phyloP scores from a whole-genome alignment of 129 eudicot species.

The Calendula officinalis region DNA sequence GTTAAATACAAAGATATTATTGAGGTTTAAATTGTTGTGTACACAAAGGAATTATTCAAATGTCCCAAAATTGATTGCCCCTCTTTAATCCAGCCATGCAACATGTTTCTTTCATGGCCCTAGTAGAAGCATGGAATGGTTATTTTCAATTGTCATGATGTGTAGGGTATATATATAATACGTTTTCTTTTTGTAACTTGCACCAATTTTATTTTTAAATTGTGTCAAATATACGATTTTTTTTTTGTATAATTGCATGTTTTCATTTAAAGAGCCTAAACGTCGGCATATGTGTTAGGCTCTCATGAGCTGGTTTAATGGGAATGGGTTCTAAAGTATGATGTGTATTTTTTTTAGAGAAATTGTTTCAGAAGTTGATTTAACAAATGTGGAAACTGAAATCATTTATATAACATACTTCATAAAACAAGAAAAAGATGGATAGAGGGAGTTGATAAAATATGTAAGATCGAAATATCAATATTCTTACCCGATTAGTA shows the following conservation, averaged over 20 bases:
- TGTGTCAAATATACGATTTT: not conserved
- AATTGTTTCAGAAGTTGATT: not conserved
- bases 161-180: constrained; percentile 8
- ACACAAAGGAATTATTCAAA: constrained; percentile 30
- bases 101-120: constrained; percentile 35
- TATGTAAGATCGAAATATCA: too few species aligned
- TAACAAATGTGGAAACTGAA: not conserved
- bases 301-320: not conserved
- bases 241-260: not conserved
- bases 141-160: constrained; percentile 14
- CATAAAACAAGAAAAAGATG: too few species aligned
- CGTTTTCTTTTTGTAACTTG: constrained; percentile 10
- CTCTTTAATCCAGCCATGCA: constrained; percentile 32
- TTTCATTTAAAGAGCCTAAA: not conserved
- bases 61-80: constrained; percentile 31
- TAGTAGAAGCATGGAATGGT: constrained; percentile 16
- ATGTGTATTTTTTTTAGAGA: not conserved
- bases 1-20: constrained; percentile 22
- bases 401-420: not conserved
- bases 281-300: not conserved
- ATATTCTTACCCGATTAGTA: too few species aligned
- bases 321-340: not conserved
- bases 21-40: constrained; percentile 27
- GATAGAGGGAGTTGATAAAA: too few species aligned
- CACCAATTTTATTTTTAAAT: not conserved